Percentiles rank a stretch among this genome's conserved stretches.
Conservation (phyloP, 139 green algal species). For the Gonium pectorale region DNA sequence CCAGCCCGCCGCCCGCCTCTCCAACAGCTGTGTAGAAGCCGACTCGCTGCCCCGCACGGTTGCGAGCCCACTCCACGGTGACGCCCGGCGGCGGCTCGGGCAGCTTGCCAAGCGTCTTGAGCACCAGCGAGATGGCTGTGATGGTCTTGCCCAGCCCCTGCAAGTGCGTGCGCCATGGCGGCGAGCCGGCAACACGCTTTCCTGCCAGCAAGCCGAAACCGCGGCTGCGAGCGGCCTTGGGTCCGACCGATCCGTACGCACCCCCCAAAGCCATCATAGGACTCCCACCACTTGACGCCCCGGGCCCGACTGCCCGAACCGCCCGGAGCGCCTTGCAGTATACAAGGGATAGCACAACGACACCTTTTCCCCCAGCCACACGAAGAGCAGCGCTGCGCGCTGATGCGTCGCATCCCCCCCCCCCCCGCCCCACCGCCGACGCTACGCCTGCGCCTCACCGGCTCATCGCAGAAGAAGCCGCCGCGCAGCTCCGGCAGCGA, state of each 20-base stretch:
- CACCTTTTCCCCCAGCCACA: neutral
- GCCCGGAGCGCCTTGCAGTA: too few species aligned
- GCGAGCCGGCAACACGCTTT: neutral
- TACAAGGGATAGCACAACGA: too few species aligned
- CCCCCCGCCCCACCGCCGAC: neutral
- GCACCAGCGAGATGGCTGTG: slow-evolving; percentile 84
- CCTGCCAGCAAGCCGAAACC: too few species aligned
- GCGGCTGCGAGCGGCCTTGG: too few species aligned
- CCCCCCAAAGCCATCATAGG: neutral
- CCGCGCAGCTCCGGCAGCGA: slow-evolving; percentile 68
- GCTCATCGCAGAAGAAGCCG: slow-evolving; percentile 94
- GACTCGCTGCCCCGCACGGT: slow-evolving; percentile 10
- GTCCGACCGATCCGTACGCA: neutral
- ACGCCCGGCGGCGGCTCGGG: slow-evolving; percentile 48
- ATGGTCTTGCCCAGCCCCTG: slow-evolving; percentile 94
- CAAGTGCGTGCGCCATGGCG: neutral
- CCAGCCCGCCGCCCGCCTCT: neutral
- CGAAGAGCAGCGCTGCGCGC: neutral
- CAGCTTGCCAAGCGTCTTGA: slow-evolving; percentile 72
- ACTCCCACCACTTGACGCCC: neutral
- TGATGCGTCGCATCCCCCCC: neutral
- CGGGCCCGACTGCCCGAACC: neutral
- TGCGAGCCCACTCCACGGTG: slow-evolving; percentile 7
- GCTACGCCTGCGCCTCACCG: slow-evolving; percentile 62
- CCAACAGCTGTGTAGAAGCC: slow-evolving; percentile 38